These are phyloP conservation scores for Curvularia eragrostidis DNA, from an alignment of 2,329 filamentous ascomycete genomes.

Conservation along the genomic window DNA sequence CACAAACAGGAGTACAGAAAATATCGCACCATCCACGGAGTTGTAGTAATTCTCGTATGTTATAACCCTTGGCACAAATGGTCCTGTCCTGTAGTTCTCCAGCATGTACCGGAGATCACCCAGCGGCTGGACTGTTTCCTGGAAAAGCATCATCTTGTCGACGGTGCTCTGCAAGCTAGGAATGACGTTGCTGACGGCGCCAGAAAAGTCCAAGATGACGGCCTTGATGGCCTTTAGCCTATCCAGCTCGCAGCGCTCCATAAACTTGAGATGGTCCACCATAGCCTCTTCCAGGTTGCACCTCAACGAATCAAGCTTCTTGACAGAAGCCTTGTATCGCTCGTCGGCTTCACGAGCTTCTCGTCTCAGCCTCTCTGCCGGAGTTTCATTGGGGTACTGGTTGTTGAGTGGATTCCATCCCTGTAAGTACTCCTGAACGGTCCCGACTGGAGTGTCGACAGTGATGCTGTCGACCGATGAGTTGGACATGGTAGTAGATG, in stretches of 20 bases:
- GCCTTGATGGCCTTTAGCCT: constrained; percentile 97
- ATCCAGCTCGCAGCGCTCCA: constrained; percentile 96
- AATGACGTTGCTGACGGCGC: constrained; percentile 96
- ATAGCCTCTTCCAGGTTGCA: constrained; percentile 97
- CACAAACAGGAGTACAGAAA: neutral
- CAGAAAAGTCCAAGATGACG: constrained; percentile 95
- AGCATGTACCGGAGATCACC: constrained; percentile 91
- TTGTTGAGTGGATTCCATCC: constrained; percentile 95
- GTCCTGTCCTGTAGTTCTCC: constrained; percentile 95
- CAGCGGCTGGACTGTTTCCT: constrained; percentile 94
- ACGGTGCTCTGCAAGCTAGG: constrained; percentile 94
- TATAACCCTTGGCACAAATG: constrained; percentile 86
- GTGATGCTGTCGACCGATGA: constrained; percentile 56
- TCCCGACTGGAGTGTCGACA: constrained; percentile 80
- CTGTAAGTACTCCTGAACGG: constrained; percentile 86
- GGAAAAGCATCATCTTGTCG: constrained; percentile 98
- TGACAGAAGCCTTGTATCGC: constrained; percentile 86
- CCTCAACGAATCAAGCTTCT: constrained; percentile 85
- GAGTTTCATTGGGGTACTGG: constrained; percentile 90
- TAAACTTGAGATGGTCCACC: constrained; percentile 88
- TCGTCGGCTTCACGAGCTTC: constrained; percentile 92
- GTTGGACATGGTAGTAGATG: constrained; percentile 69
- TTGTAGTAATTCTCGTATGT: constrained; percentile 99
- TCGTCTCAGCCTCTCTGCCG: constrained; percentile 80
- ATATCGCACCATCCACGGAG: constrained; percentile 73